These are phyloP conservation scores for Exophiala dermatitidis DNA, from an alignment of 2,329 filamentous ascomycete species.

Conservation along the genomic window DNA sequence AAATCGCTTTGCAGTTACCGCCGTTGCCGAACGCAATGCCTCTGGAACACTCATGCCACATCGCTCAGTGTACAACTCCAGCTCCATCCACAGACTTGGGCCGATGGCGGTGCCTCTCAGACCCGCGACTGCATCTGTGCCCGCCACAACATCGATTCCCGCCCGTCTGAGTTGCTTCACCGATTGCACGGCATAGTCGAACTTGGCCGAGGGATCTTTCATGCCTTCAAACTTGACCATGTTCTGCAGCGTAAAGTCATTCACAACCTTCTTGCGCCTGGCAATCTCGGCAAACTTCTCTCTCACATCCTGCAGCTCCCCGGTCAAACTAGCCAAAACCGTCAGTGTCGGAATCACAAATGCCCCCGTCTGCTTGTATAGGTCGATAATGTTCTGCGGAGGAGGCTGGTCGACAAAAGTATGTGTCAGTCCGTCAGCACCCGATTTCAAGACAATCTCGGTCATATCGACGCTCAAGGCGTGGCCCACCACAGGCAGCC, in stretches of 20 bases:
- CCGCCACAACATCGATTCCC: slow-evolving; percentile 31
- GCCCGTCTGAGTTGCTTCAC: slow-evolving; percentile 24
- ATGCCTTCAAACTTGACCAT: slow-evolving; percentile 28
- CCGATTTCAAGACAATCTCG: slow-evolving; percentile 25
- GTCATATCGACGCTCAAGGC: slow-evolving; percentile 23
- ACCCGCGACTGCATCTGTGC: slow-evolving; percentile 29
- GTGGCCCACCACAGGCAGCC: slow-evolving; percentile 21
- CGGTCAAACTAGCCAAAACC: slow-evolving; percentile 19
- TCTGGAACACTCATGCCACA: slow-evolving; percentile 28
- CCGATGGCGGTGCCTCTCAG: slow-evolving; percentile 24
- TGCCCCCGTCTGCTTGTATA: slow-evolving; percentile 25
- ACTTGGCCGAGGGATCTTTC: slow-evolving; percentile 19
- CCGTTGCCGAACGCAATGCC: slow-evolving; percentile 29
- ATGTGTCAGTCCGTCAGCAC: slow-evolving; percentile 27
- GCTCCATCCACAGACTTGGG: slow-evolving; percentile 29
- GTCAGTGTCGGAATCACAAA: slow-evolving; percentile 26
- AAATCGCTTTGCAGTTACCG: slow-evolving; percentile 26
- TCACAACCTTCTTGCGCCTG: slow-evolving; percentile 24
- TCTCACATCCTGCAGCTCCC: slow-evolving; percentile 20
- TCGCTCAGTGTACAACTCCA: slow-evolving; percentile 28
- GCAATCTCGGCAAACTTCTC: slow-evolving; percentile 25
- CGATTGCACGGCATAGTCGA: slow-evolving; percentile 23
- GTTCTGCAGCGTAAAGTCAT: slow-evolving; percentile 27
- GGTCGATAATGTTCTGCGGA: slow-evolving; percentile 17
- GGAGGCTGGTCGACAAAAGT: slow-evolving; percentile 27